Evolutionary conservation across 2,329 filamentous ascomycete genomes (phyloP), one percentile per base, ranked within the genome.

Genomic region (Xylariaceae sp.): DNA sequence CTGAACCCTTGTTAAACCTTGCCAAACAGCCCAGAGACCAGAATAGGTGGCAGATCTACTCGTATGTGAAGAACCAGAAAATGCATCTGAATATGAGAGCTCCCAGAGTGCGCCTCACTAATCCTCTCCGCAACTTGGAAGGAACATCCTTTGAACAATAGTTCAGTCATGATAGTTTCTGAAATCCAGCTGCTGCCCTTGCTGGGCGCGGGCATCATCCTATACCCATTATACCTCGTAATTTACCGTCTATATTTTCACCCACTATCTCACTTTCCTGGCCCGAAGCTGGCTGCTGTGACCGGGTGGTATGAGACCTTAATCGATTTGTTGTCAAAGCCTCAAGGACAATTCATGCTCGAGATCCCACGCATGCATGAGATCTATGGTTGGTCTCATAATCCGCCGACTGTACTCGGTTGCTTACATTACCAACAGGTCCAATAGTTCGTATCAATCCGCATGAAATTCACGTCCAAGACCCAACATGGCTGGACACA

Each of bases 361-460:
- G 31, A 46, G 34, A 47, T 50, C 11, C 17, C 42, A 2, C n/a
- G 16, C 14, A 19, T 43, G 31, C 47, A 49, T 18, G n/a, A 39
- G 14, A 44, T 10, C 19, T 49, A 49, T 18, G 47, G 47, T 48
- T 14, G 31, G 18, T 31, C 6, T 33, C 16, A 22, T 40, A 19
- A 3, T 9, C 10, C 34, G 13, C 34, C 13, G 16, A 16, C 16
- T 14, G 34, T 13, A 14, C 13, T 38, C 12, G n/a, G 5, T 16
- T 38, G 9, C 13, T 1, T 70, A 75, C 70, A 66, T 71, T 2
- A 78, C 81, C 11, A 16, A 6, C 31, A 50, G 47, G 48, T 2
- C 48, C 41, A 4, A 50, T 50, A 5, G 33, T 50, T 28, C 71
- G 79, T 0, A 73, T 82, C 12, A 75, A 75, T 0, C 79, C 79